Evolutionary conservation across 116 monocot genomes (phyloP), one percentile per base, ranked within the genome.

Genomic region (Posidonia oceanica): DNA sequence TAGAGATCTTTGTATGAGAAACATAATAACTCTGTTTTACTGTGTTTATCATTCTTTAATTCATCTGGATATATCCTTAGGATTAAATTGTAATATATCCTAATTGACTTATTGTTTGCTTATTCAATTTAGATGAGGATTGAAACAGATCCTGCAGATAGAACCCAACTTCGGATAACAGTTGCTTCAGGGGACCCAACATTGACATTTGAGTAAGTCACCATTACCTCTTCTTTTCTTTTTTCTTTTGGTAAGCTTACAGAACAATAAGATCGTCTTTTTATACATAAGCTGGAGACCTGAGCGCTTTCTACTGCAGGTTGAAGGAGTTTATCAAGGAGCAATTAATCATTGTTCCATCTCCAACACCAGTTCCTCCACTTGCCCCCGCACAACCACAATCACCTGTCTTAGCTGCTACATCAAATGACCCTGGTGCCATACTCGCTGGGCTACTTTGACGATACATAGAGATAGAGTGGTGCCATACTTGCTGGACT

Each of bases 251-350:
- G 38, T 63, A 4, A 20, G 8, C 7, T 63, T 15, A 14, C 10
- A 37, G 8, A 37, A 65, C 15, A 65, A 39, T 5, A 42, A 10
- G 3, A 10, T 12, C 7, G 7, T 48, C 48, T 8, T 48, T 48
- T 48, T 48, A 48, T 10, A 48, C 48, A 10, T 7, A 36, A 52
- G 0, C 15, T 14, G 14, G 52, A 16, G 20, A 56, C 23, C 56
- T 68, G 38, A 59, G 36, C 41, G 55, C 22, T 44, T 74, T 73
- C 8, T 20, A 39, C 53, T 58, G 3, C 72, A 98, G 98, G 87
- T 84, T 98, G 79, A 98, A 93, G 75, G 98, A 98, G 76, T 79
- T 87, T 21, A 79, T 98, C 70, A 98, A 98, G 77, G 98, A 98
- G 72, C 79, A 98, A 65, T 40, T 98, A 70, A 67, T 98, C 66